Percentiles rank a stretch among this genome's conserved stretches.
Evolutionary conservation across 257 asterid species (phyloP).

Genomic region (Henckelia pumila): DNA sequence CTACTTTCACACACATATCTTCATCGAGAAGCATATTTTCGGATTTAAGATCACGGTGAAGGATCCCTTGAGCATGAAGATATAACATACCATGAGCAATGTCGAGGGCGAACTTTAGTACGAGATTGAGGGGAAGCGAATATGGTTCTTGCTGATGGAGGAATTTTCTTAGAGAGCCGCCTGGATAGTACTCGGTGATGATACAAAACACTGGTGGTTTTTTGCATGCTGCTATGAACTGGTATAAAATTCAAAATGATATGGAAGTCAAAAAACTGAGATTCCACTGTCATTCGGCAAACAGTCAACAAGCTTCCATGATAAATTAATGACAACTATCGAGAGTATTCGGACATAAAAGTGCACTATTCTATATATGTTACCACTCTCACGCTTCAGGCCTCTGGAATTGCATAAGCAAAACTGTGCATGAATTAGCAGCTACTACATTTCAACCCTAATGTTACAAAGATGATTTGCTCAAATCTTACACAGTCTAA

Average conservation of each 20-base stretch:
- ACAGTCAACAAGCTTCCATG: background rate
- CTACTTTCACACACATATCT: conserved; percentile 90
- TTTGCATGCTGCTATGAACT: conserved; percentile 97
- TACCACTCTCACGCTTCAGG: background rate
- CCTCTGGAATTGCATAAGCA: background rate
- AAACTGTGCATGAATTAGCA: background rate
- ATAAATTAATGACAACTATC: background rate
- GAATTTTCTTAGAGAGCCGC: conserved; percentile 87
- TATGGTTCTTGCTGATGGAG: conserved; percentile 92
- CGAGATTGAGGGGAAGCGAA: conserved; percentile 72
- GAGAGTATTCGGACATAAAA: background rate
- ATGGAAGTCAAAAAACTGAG: conserved; percentile 4
- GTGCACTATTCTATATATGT: background rate
- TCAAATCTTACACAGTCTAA: background rate
- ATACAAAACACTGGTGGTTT: conserved; percentile 92
- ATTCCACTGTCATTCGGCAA: background rate
- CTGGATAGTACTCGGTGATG: conserved; percentile 85
- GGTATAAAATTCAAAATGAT: conserved; percentile 24
- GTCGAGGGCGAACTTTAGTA: conserved; percentile 72
- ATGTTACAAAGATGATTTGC: background rate
- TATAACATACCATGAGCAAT: conserved; percentile 91
- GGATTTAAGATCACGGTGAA: conserved; percentile 91
- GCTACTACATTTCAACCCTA: background rate
- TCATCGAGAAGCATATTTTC: conserved; percentile 84
- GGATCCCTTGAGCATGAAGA: conserved; percentile 87